Percentiles rank a stretch among this genome's conserved stretches.
These are phyloP conservation scores for Pseudozyma sp. DNA, from an alignment of 1,284 basidiomycete species.

Conservation along the genomic window DNA sequence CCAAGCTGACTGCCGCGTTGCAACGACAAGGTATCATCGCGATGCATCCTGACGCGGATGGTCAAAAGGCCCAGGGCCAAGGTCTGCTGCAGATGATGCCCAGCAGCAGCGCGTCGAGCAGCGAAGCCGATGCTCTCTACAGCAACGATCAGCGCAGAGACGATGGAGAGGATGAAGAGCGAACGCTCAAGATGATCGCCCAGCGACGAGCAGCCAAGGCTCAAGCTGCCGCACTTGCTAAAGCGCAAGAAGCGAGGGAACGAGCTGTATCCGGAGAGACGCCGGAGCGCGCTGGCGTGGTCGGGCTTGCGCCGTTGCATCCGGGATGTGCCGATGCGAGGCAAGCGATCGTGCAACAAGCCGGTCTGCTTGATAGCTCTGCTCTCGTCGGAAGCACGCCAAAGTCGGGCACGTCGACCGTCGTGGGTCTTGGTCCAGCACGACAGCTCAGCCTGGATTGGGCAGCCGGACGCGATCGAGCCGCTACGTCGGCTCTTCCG, in stretches of 20 bases:
- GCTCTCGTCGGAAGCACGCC: constrained; percentile 7
- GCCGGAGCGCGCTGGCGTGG: constrained; percentile 2
- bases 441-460: constrained; percentile 51
- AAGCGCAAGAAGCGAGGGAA: constrained; percentile 27
- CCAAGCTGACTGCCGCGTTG: constrained; percentile 37
- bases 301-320: constrained; percentile 14
- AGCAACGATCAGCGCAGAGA: constrained; percentile 19
- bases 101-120: constrained; percentile 59
- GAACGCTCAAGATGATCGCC: constrained; percentile 61
- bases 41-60: constrained; percentile 13
- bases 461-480: constrained; percentile 54
- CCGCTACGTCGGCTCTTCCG: constrained; percentile 38
- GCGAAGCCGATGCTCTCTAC: constrained; percentile 32
- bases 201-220: constrained; percentile 55
- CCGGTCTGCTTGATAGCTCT: neutral
- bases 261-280: constrained; percentile 1
- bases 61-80: constrained; percentile 3
- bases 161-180: constrained; percentile 64
- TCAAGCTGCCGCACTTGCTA: constrained; percentile 30
- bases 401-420: constrained; percentile 15
- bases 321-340: constrained; percentile 46
- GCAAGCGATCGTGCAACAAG: constrained; percentile 39
- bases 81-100: constrained; percentile 62
- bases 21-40: constrained; percentile 55
- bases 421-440: constrained; percentile 33